Conservation (phyloP, 495 filamentous ascomycete species). For the Rhizodiscina lignyota region DNA sequence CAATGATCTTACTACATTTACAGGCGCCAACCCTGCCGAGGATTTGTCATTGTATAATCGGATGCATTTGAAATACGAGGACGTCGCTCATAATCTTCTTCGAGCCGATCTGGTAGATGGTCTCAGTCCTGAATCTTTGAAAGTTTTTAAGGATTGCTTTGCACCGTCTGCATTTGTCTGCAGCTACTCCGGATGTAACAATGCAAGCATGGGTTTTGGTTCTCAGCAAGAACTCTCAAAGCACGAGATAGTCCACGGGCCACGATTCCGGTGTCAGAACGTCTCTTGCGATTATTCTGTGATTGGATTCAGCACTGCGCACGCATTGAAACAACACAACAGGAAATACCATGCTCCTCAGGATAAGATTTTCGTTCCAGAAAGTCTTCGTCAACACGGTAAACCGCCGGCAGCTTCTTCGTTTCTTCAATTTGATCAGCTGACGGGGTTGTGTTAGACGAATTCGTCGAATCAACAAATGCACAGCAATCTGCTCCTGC, state of each 20-base stretch:
- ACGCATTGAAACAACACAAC: no score
- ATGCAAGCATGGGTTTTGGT: neutral
- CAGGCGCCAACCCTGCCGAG: neutral
- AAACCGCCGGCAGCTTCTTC: no score
- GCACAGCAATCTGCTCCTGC: no score
- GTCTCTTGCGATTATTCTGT: no score
- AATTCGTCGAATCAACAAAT: no score
- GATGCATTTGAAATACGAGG: neutral
- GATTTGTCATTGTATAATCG: neutral
- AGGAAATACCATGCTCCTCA: no score
- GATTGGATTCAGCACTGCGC: no score
- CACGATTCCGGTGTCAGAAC: no score
- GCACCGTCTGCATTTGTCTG: neutral
- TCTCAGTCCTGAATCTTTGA: neutral
- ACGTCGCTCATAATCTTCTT: neutral
- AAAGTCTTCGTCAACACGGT: no score
- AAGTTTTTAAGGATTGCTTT: neutral
- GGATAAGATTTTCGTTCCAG: no score
- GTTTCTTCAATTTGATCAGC: no score
- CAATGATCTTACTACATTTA: neutral
- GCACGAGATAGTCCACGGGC: neutral
- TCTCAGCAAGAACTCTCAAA: neutral
- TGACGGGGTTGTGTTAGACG: no score
- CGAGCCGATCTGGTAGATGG: neutral
- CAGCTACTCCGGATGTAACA: neutral